These are phyloP conservation scores for Drechslerella stenobrocha DNA, from an alignment of 2,329 filamentous ascomycete genomes.

Conservation along the genomic window DNA sequence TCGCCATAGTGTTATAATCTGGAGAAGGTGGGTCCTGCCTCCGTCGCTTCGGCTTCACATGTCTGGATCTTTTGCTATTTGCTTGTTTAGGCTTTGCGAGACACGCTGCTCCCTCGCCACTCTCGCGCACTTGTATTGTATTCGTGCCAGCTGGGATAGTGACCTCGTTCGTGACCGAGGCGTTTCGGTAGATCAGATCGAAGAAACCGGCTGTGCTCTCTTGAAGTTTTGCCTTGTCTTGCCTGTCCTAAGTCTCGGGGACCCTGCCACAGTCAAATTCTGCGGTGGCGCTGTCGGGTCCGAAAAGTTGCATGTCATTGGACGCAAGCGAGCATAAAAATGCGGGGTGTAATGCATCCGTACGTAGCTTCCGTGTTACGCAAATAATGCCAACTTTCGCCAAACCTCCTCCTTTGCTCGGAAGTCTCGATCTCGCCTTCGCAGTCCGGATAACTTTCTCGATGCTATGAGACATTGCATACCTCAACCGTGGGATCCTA, in stretches of 20 bases:
- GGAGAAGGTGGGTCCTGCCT: constrained; percentile 42
- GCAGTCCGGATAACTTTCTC: neutral
- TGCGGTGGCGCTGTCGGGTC: neutral
- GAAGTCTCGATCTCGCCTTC: neutral
- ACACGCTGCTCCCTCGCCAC: neutral
- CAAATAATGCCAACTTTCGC: neutral
- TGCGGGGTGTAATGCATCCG: neutral
- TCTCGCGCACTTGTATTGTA: too few relatives aligned
- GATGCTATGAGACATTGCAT: neutral
- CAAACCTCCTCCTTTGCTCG: neutral
- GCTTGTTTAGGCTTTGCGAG: constrained; percentile 9
- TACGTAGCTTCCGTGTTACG: neutral
- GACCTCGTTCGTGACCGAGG: neutral
- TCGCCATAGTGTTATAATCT: constrained; percentile 32
- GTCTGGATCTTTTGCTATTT: constrained; percentile 32
- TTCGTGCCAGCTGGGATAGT: neutral
- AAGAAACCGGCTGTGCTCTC: neutral
- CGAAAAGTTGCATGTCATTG: constrained; percentile 5
- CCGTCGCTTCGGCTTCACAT: constrained; percentile 47
- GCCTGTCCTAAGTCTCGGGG: neutral
- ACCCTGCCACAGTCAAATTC: neutral
- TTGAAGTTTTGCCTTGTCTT: neutral
- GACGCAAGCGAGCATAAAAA: neutral
- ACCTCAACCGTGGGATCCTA: neutral
- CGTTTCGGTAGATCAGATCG: neutral